These are phyloP conservation scores for Ammopiptanthus mongolicus DNA, from an alignment of 306 rosid genomes.

Conservation along the genomic window DNA sequence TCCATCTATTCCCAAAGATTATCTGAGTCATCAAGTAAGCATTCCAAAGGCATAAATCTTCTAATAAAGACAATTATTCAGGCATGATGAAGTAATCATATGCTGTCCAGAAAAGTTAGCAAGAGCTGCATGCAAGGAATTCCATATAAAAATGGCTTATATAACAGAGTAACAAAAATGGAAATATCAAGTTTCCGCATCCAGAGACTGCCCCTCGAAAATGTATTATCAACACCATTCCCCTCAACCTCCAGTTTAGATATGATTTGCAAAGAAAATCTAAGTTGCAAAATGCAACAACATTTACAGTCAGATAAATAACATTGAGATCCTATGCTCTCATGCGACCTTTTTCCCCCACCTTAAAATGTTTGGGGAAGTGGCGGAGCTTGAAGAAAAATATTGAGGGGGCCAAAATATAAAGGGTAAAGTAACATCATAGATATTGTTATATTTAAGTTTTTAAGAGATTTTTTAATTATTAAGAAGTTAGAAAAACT, in stretches of 20 bases:
- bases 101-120: not conserved
- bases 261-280: not conserved
- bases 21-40: slow-evolving; percentile 51
- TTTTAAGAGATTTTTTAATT: too few species aligned
- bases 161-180: not conserved
- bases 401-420: too few species aligned
- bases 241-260: not conserved
- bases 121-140: not conserved
- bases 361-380: not conserved
- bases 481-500: too few species aligned
- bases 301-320: slow-evolving; percentile 2
- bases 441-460: too few species aligned
- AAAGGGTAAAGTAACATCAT: too few species aligned
- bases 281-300: slow-evolving; percentile 4
- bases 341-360: not conserved
- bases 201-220: not conserved
- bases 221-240: slow-evolving; percentile 11
- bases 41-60: slow-evolving; percentile 13
- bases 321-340: not conserved
- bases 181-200: slow-evolving; percentile 17
- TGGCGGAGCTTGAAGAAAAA: too few species aligned
- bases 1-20: slow-evolving; percentile 96
- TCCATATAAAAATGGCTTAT: not conserved
- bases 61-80: not conserved
- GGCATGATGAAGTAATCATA: slow-evolving; percentile 5